A percentile compares a stretch with the other conserved stretches of the same genome.
Evolutionary conservation across 75 land plant genomes (phyloP).

Genomic region (Ceratopteris richardii): DNA sequence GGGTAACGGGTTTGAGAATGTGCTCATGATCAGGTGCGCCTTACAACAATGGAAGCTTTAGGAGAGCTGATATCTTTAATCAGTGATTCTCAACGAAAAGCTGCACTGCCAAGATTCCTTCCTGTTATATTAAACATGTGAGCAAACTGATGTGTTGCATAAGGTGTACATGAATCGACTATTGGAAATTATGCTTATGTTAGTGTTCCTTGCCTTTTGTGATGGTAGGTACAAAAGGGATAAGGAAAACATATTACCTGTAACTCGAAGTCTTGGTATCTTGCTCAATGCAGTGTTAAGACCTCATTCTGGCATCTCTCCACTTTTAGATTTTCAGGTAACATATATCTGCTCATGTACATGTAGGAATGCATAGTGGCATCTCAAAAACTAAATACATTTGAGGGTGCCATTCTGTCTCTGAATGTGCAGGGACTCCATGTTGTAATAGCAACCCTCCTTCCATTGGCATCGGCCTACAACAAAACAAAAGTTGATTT

Average conservation of each 20-base stretch:
- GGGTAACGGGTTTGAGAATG: too few species aligned
- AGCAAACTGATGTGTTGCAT: conserved; percentile 11
- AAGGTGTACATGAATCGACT: too few species aligned
- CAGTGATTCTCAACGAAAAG: conserved; percentile 56
- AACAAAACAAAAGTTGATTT: not conserved
- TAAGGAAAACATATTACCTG: conserved; percentile 55
- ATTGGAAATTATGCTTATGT: too few species aligned
- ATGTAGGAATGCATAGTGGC: too few species aligned
- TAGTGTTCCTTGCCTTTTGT: too few species aligned
- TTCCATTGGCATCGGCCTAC: conserved; percentile 61
- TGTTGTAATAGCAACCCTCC: conserved; percentile 54
- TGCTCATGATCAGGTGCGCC: conserved; percentile 61
- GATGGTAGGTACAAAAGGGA: conserved; percentile 66
- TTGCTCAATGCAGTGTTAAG: conserved; percentile 68
- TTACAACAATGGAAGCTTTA: conserved; percentile 77
- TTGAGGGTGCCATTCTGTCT: not conserved
- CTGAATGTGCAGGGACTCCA: conserved; percentile 42
- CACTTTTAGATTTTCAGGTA: conserved; percentile 93
- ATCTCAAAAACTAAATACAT: too few species aligned
- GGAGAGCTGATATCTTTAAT: conserved; percentile 85
- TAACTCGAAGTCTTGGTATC: conserved; percentile 62
- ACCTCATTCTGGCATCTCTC: conserved; percentile 55
- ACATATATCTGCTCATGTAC: too few species aligned
- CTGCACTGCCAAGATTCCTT: conserved; percentile 69
- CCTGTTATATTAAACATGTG: conserved; percentile 82